Conservation (phyloP, 1,139 yeast genomes). For the Geotrichum armillariae region DNA sequence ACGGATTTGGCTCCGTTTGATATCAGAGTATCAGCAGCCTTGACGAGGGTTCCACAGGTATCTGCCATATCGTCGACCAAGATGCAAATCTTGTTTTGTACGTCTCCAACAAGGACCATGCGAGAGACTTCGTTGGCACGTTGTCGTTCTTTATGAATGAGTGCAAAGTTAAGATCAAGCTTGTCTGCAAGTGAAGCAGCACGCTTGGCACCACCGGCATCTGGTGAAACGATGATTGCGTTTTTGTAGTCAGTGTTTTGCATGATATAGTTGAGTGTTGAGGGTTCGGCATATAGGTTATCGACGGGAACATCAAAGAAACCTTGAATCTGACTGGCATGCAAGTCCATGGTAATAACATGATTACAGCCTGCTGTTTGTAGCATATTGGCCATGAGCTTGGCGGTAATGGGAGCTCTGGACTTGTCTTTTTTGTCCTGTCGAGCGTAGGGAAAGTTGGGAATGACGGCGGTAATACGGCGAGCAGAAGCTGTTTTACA, state of each 20-base stretch:
- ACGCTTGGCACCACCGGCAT: constrained; percentile 98
- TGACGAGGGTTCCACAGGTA: constrained; percentile 94
- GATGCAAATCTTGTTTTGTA: constrained; percentile 77
- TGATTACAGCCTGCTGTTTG: constrained; percentile 97
- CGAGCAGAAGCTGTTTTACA: constrained; percentile 94
- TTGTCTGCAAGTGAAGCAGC: constrained; percentile 94
- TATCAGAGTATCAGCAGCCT: constrained; percentile 87
- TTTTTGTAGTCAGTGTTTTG: constrained; percentile 61
- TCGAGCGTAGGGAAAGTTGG: constrained; percentile 97
- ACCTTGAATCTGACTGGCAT: constrained; percentile 99
- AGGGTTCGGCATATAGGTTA: constrained; percentile 92
- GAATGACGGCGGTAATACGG: constrained; percentile 90
- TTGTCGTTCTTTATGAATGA: constrained; percentile 94
- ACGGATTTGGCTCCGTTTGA: constrained; percentile 80
- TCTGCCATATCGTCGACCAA: constrained; percentile 98
- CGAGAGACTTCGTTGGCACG: constrained; percentile 89
- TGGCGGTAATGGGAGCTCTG: constrained; percentile 96
- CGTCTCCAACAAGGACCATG: constrained; percentile 97
- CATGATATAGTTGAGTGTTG: constrained; percentile 80
- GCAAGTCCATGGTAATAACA: constrained; percentile 95
- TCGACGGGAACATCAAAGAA: constrained; percentile 95
- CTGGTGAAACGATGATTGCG: constrained; percentile 90
- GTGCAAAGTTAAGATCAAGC: constrained; percentile 86
- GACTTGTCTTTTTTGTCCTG: constrained; percentile 96
- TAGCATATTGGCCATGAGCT: constrained; percentile 89